phyloP scores from a whole-genome alignment of 2,329 filamentous ascomycete species.

The Sarocladiaceae sp. region DNA sequence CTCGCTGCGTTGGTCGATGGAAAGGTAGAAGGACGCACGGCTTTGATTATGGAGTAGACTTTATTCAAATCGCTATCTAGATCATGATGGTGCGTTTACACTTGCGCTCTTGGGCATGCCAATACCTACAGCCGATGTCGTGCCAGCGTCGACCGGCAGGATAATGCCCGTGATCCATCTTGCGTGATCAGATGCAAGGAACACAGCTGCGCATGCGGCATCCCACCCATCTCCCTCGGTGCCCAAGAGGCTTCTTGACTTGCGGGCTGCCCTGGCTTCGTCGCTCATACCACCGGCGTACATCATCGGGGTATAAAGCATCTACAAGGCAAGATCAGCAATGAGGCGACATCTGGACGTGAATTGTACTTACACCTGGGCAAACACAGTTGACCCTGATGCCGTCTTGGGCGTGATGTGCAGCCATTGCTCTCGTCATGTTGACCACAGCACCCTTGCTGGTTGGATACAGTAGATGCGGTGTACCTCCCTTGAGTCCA shows the following conservation, averaged over 20 bases:
- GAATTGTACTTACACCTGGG: slow-evolving; percentile 12
- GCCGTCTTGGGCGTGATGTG: slow-evolving; percentile 28
- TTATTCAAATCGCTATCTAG: not conserved
- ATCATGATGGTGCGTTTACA: slow-evolving; percentile 17
- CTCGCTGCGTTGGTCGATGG: slow-evolving; percentile 5
- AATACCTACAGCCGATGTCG: slow-evolving; percentile 18
- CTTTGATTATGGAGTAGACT: slow-evolving; percentile 6
- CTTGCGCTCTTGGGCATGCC: slow-evolving; percentile 18
- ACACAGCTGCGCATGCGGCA: slow-evolving; percentile 30
- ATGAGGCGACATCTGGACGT: slow-evolving; percentile 13
- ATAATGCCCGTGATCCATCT: slow-evolving; percentile 37
- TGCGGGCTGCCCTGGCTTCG: slow-evolving; percentile 30
- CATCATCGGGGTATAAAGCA: slow-evolving; percentile 44
- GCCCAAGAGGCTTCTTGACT: slow-evolving; percentile 29
- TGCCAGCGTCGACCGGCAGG: slow-evolving; percentile 35
- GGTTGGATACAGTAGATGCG: slow-evolving; percentile 32
- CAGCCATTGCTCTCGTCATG: slow-evolving; percentile 40
- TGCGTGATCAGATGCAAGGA: slow-evolving; percentile 32
- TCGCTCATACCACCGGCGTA: slow-evolving; percentile 31
- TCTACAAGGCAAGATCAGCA: slow-evolving; percentile 13
- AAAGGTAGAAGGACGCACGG: slow-evolving; percentile 1
- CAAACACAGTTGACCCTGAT: slow-evolving; percentile 9
- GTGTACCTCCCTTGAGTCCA: slow-evolving; percentile 34
- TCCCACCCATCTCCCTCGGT: slow-evolving; percentile 40
- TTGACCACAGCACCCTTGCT: slow-evolving; percentile 36